Conservation (phyloP, 140 eudicot species). For the Flaveria floridana region DNA sequence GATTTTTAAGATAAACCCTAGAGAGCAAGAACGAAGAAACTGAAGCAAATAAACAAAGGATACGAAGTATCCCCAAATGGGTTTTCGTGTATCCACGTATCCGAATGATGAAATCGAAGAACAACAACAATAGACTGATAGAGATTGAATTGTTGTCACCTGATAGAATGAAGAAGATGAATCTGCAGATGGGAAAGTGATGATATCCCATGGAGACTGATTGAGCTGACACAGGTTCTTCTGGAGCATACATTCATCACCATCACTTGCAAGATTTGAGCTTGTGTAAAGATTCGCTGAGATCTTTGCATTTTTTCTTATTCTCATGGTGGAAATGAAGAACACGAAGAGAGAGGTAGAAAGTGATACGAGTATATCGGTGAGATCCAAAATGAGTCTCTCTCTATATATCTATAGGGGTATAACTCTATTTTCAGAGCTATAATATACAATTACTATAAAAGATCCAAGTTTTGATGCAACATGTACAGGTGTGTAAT, state of each 20-base stretch:
- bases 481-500: neutral
- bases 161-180: conserved; percentile 33
- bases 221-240: conserved; percentile 47
- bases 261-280: conserved; percentile 23
- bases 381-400: conserved; percentile 4
- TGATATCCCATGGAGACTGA: conserved; percentile 58
- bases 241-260: conserved; percentile 21
- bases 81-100: conserved; percentile 27
- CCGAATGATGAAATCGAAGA: conserved; percentile 19
- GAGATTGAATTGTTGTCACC: conserved; percentile 24
- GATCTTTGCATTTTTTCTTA: conserved; percentile 48
- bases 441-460: neutral
- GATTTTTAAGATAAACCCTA: conserved; percentile 44
- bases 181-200: conserved; percentile 37
- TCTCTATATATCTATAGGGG: conserved; percentile 3
- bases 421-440: neutral
- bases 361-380: neutral
- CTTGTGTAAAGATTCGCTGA: conserved; percentile 28
- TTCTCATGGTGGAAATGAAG: conserved; percentile 43
- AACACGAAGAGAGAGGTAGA: neutral
- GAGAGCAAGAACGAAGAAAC: conserved; percentile 22
- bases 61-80: conserved; percentile 28
- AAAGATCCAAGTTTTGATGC: neutral
- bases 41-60: conserved; percentile 27
- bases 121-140: conserved; percentile 8